Base-by-base conservation (phyloP, 805 yeast genomes). In the Lipomyces starkeyi region DNA sequence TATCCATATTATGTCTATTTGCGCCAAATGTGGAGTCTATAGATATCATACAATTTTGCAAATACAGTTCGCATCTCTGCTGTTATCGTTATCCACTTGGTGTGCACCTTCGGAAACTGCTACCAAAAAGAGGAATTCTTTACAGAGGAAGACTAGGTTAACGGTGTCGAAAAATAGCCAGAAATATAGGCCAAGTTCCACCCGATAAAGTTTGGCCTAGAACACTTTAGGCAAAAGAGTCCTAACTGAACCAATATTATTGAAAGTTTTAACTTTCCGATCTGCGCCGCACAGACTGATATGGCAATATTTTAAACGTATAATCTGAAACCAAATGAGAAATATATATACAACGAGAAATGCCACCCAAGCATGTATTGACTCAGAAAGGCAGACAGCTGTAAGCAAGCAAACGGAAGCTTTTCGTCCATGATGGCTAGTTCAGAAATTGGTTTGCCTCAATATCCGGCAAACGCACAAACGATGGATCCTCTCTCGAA, bases 281-380 rank as follows among this genome's bases (percentile, higher is more conserved):
- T n/a, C n/a, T n/a, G n/a, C n/a, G n/a, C n/a, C n/a, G n/a, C n/a
- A n/a, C n/a, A 37, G 17, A 37, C 43, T 37, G 9, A 37, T 37
- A 37, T 37, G 43, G 43, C 17, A 13, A 37, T 40, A 40, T 40
- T 40, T 40, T 40, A 40, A 40, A 40, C n/a, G 1, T 40, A 37
- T 37, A 37, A 37, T 37, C 43, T 37, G 47, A 40, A 40, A 40
- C 47, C 47, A 40, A 34, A 1, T 34, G 9, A 40, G 6, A 40
- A 13, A 17, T 40, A 40, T 40, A 40, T 40, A 40, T 40, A 40
- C 47, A 17, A 40, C 47, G 47, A 40, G n/a, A 40, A 40, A 11
- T 40, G 47, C 43, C 47, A 40, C 47, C 47, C 47, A 40, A 40
- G 47, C n/a, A 40, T 40, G 47, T 40, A 13, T 40, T 40, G 47